These are phyloP conservation scores for Paraconiothyrium sp. DNA, from an alignment of 2,329 filamentous ascomycete genomes.

Conservation along the genomic window DNA sequence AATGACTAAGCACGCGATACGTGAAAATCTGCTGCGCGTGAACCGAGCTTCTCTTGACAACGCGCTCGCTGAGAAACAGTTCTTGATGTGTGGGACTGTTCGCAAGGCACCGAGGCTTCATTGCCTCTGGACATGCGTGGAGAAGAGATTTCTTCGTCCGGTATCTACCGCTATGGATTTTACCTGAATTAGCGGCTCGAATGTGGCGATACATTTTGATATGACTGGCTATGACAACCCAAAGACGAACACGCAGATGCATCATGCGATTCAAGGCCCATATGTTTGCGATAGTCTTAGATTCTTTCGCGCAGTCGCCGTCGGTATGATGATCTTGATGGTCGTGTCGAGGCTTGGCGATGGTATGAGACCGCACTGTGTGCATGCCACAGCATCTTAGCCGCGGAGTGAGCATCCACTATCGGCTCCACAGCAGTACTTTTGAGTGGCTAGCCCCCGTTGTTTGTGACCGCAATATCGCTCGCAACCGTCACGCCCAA, in stretches of 20 bases:
- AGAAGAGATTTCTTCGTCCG: conserved; percentile 56
- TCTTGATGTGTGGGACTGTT: conserved; percentile 45
- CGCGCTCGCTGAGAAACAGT: conserved; percentile 49
- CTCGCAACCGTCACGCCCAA: too few relatives aligned
- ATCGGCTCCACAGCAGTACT: background rate
- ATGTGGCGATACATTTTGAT: conserved; percentile 57
- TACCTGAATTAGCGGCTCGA: conserved; percentile 61
- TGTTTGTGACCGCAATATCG: background rate
- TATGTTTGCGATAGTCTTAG: background rate
- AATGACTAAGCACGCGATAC: conserved; percentile 43
- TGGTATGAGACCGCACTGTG: too few relatives aligned
- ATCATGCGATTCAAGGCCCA: background rate
- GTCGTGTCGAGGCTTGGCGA: too few relatives aligned
- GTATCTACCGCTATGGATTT: conserved; percentile 63
- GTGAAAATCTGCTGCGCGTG: conserved; percentile 34
- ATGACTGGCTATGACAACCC: background rate
- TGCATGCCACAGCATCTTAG: background rate
- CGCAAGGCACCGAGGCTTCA: conserved; percentile 55
- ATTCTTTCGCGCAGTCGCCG: too few relatives aligned
- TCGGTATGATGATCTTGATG: too few relatives aligned
- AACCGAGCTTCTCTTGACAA: conserved; percentile 30
- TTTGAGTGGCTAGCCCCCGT: too few relatives aligned
- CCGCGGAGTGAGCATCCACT: background rate
- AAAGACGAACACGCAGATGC: background rate
- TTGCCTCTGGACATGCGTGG: conserved; percentile 52